Evolutionary conservation across 129 eudicot species (phyloP).

Genomic region (Helianthus tuberosus): DNA sequence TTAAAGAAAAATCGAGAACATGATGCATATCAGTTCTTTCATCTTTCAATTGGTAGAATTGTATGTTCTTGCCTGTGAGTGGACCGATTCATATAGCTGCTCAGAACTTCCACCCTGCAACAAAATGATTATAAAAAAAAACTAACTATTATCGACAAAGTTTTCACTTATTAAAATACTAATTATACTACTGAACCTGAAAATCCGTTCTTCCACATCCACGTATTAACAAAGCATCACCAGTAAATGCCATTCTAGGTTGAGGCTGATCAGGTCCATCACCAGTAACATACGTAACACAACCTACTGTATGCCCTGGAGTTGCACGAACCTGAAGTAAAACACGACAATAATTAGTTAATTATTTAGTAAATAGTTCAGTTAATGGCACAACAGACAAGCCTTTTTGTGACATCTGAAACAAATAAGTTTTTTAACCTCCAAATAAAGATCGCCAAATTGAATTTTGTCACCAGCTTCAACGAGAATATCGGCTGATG

Average conservation of each 20-base stretch:
- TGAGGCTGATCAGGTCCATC: slow-evolving; percentile 85
- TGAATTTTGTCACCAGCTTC: slow-evolving; percentile 84
- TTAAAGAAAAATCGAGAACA: background rate
- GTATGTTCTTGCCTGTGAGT: slow-evolving; percentile 74
- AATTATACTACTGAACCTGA: slow-evolving; percentile 55
- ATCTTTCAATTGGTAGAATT: slow-evolving; percentile 1
- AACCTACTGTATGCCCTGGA: slow-evolving; percentile 95
- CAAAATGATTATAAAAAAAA: slow-evolving; percentile 2
- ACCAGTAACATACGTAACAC: slow-evolving; percentile 94
- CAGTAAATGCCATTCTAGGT: slow-evolving; percentile 95
- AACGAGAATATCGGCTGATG: slow-evolving; percentile 78
- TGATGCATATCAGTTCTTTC: background rate
- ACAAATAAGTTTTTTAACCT: slow-evolving; percentile 42
- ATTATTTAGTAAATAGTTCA: background rate
- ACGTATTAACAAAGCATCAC: slow-evolving; percentile 87
- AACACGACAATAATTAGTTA: background rate
- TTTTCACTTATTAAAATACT: background rate
- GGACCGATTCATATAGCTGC: slow-evolving; percentile 84
- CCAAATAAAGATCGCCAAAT: slow-evolving; percentile 81
- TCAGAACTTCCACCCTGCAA: slow-evolving; percentile 94
- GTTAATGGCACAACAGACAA: background rate
- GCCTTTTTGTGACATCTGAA: background rate
- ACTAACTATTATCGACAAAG: background rate
- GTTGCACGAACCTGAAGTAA: slow-evolving; percentile 79
- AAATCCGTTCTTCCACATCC: slow-evolving; percentile 99